These are phyloP conservation scores for Populus euphratica DNA, from an alignment of 345 rosid genomes.

Conservation along the genomic window DNA sequence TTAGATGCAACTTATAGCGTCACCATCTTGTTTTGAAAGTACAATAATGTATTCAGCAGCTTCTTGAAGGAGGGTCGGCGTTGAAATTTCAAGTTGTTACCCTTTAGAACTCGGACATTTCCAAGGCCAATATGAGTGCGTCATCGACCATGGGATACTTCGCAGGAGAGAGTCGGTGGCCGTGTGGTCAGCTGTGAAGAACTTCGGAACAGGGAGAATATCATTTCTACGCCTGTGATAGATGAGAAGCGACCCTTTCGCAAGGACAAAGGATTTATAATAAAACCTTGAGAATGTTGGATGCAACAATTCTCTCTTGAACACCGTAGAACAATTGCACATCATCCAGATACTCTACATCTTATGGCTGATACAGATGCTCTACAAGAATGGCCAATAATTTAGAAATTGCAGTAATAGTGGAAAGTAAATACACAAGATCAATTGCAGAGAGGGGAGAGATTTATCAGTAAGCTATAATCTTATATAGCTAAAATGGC, in stretches of 20 bases:
- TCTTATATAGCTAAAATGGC: slow-evolving; percentile 22
- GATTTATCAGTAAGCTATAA: slow-evolving; percentile 22
- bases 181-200: neutral
- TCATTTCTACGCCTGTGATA: too few species aligned
- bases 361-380: slow-evolving; percentile 20
- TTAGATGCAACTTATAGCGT: neutral
- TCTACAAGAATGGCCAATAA: slow-evolving; percentile 31
- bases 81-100: neutral
- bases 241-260: too few species aligned
- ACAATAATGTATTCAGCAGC: neutral
- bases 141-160: too few species aligned
- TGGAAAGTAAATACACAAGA: slow-evolving; percentile 25
- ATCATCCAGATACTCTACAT: slow-evolving; percentile 14
- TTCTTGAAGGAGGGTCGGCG: neutral
- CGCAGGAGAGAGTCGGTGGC: too few species aligned
- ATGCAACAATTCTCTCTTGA: neutral
- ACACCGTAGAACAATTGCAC: neutral
- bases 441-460: slow-evolving; percentile 13
- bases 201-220: neutral
- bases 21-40: neutral
- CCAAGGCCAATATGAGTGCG: neutral
- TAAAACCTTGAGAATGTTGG: neutral
- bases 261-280: neutral
- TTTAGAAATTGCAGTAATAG: slow-evolving; percentile 20
- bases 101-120: neutral